Percentiles rank a stretch among this genome's conserved stretches.
Evolutionary conservation across 108 stramenopile genomes (phyloP).

Genomic region (Conticribra guillardii): DNA sequence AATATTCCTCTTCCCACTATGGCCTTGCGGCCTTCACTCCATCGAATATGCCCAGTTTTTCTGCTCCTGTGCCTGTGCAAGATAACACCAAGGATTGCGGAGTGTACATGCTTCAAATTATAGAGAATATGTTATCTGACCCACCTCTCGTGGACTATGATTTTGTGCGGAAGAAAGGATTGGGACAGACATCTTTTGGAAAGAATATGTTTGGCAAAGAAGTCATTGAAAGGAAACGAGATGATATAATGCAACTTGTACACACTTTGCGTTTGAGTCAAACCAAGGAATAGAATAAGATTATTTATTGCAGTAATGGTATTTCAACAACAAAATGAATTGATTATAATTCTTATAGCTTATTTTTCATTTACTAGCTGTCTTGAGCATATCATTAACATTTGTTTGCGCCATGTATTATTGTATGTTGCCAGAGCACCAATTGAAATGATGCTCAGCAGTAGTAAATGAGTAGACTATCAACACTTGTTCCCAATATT

Average conservation of each 20-base stretch:
- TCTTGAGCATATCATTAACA: too few species aligned
- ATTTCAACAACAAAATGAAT: too few species aligned
- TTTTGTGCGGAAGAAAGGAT: constrained; percentile 29
- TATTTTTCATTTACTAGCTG: too few species aligned
- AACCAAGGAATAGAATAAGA: too few species aligned
- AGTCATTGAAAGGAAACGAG: constrained; percentile 33
- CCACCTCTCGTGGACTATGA: constrained; percentile 27
- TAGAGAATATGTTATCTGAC: constrained; percentile 27
- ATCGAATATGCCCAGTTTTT: constrained; percentile 46
- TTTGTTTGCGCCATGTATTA: too few species aligned
- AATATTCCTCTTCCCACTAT: constrained; percentile 22
- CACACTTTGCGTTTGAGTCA: constrained; percentile 21
- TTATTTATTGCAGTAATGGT: too few species aligned
- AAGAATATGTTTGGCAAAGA: constrained; percentile 34
- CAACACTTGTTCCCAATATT: too few species aligned
- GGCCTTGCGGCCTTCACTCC: constrained; percentile 12
- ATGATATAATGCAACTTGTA: constrained; percentile 36
- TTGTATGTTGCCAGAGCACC: too few species aligned
- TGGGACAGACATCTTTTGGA: constrained; percentile 23
- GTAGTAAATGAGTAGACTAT: too few species aligned
- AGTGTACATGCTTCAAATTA: constrained; percentile 58
- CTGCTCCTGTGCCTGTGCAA: constrained; percentile 54
- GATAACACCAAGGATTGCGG: constrained; percentile 72
- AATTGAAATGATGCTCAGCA: too few species aligned
- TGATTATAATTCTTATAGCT: too few species aligned